These are phyloP conservation scores for Alternaria metachromatica DNA, from an alignment of 2,329 filamentous ascomycete species.

Conservation along the genomic window DNA sequence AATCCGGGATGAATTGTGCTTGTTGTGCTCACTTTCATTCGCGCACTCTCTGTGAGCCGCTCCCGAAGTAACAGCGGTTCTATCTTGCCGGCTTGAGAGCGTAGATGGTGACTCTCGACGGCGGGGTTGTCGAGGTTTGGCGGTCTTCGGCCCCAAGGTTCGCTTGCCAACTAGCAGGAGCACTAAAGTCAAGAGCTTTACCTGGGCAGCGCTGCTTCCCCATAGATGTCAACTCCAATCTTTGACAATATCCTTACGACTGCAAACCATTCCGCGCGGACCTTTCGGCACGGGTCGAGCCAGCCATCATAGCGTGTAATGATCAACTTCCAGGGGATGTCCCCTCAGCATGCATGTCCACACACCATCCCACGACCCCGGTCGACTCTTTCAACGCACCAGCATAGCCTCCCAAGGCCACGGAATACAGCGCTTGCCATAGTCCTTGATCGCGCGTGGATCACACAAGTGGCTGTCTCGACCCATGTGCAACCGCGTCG, in stretches of 20 bases:
- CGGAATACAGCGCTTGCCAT: not conserved
- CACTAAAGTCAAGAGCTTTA: not conserved
- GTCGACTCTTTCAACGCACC: not conserved
- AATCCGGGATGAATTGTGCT: not conserved
- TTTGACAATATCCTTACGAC: not conserved
- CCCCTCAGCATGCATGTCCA: constrained; percentile 1
- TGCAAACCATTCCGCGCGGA: not conserved
- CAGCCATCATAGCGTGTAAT: not conserved
- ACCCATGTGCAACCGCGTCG: not conserved
- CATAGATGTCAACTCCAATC: not conserved
- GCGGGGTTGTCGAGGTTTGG: constrained; percentile 5
- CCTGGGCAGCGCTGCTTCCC: not conserved
- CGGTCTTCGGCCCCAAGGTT: not conserved
- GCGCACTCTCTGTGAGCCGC: not conserved
- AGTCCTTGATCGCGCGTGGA: not conserved
- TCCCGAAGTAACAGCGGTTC: not conserved
- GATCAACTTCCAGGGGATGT: not conserved
- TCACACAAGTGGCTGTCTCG: not conserved
- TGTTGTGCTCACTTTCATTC: not conserved
- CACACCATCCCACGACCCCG: constrained; percentile 7
- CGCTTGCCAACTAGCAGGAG: constrained; percentile 1
- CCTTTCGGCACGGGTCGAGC: not conserved
- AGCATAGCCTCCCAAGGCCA: not conserved
- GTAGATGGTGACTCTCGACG: not conserved
- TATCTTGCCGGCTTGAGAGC: not conserved